Evolutionary conservation across 495 filamentous ascomycete genomes (phyloP), one percentile per base, ranked within the genome.

Genomic region (Apodospora peruviana): DNA sequence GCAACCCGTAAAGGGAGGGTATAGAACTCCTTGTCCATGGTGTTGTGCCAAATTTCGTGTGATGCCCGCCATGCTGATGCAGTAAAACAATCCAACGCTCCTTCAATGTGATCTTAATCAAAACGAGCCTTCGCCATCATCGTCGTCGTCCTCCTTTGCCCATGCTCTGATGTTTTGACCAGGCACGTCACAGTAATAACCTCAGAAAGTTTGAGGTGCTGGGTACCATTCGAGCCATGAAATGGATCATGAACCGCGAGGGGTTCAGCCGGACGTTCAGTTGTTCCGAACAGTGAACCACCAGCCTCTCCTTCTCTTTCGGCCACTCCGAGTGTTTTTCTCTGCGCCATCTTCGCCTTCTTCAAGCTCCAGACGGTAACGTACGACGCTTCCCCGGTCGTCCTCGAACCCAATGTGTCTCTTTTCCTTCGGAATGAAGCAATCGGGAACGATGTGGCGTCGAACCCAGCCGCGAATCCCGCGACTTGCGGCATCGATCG

Each of bases 391-490:
- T 1, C 77, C 77, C 11, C 63, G 56, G 51, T 79, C 76, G 47
- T 74, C 70, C 56, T 76, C 72, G 40, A 80, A 80, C 5, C 67
- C 61, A 14, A 75, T 45, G 20, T 68, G 66, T 16, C 77, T 49
- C 40, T 59, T 64, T 29, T 61, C 61, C 20, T 66, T 66, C 9
- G 75, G 72, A 5, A 78, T 64, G 38, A 80, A 71, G 60, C 76
- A 79, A 23, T 79, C 76, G 11, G 77, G 77, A 8, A 80, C 64
- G 2, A 78, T 51, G 40, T 76, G 64, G 23, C 71, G 71, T 56
- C 76, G 69, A 12, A 78, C 51, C 74, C 77, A 80, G 5, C 77
- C 77, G 44, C 69, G 67, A 7, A 80, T 60, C 4, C 77, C 77
- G 29, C 64, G 64, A 25, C 67, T 70, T 2, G 77, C 77, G 1